A percentile compares a stretch with the other conserved stretches of the same genome.
Conservation (phyloP, 1,284 basidiomycete species). For the Leccinum pachyderme region DNA sequence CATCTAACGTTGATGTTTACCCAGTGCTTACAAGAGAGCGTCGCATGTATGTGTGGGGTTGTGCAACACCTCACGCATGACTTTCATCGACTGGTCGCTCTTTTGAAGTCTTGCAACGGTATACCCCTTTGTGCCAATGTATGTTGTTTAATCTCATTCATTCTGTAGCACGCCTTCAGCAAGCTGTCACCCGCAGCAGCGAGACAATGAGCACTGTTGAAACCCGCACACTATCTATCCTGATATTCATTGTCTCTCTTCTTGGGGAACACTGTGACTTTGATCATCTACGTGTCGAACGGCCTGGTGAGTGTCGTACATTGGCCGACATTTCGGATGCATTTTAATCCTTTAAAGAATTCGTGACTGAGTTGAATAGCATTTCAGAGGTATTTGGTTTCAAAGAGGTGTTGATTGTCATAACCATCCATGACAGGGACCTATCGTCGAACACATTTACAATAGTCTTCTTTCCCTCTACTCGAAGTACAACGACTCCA, state of each 20-base stretch:
- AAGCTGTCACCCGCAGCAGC: constrained; percentile 42
- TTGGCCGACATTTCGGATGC: background rate
- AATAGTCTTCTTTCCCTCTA: constrained; percentile 69
- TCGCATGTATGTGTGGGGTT: constrained; percentile 88
- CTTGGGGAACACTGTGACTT: constrained; percentile 89
- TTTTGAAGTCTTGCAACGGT: constrained; percentile 85
- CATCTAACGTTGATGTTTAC: constrained; percentile 5
- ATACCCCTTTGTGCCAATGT: constrained; percentile 19
- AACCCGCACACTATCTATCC: constrained; percentile 49
- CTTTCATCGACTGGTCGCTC: constrained; percentile 69
- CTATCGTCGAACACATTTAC: constrained; percentile 84
- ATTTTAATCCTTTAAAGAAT: constrained; percentile 35
- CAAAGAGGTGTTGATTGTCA: background rate
- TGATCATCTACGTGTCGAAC: constrained; percentile 66
- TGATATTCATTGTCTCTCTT: constrained; percentile 81
- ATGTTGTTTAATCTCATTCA: constrained; percentile 3
- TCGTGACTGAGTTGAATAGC: constrained; percentile 56
- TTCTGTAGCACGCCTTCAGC: constrained; percentile 52
- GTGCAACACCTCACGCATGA: constrained; percentile 87
- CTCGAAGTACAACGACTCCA: constrained; percentile 52
- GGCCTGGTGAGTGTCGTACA: constrained; percentile 44
- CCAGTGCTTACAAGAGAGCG: constrained; percentile 83
- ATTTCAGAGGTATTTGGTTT: constrained; percentile 51
- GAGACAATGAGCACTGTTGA: constrained; percentile 37
- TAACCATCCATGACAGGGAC: constrained; percentile 42